Evolutionary conservation across 1,284 basidiomycete species (phyloP), one percentile per base, ranked within the genome.

Genomic region (Ganoderma multipileum): DNA sequence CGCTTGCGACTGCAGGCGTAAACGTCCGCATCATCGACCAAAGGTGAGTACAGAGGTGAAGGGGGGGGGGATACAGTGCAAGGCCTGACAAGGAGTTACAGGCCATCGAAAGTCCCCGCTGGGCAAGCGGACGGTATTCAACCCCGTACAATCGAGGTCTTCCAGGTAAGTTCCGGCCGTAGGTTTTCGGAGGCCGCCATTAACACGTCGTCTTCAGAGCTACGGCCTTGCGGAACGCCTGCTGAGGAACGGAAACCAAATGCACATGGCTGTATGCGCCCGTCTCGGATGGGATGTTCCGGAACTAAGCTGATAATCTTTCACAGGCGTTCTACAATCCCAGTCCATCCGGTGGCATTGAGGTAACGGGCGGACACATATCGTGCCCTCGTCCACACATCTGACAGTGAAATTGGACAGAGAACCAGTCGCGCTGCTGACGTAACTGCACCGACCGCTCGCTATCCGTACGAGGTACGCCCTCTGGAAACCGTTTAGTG

Each of bases 91-190:
- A 14, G 5, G 44, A 60, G 4, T 20, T 47, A 9, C 36, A 71
- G 70, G 41, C 62, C 55, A 14, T 55, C 42, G 23, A 67, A 61
- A 18, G 61, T 71, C 16, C 57, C 55, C 9, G 87, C 88, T 11
- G 93, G 93, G 20, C 92, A 94, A 75, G 93, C 92, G 0, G 93
- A 95, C 75, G 93, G 92, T 7, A 89, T 94, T 63, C 91, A 93
- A 75, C 91, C 91, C 1, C 85, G 92, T 47, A 92, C 91, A 1
- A 87, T 94, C 61, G 93, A 95, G 78, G 89, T 94, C 5, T 80
- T 95, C 36, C 89, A 93, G 85, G 91, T 88, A 55, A 57, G 74
- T 63, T 26, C 1, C 44, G 3, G 42, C 20, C 26, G 20, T 50
- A 5, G n/a, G 3, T 28, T 52, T 12, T 58, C 63, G 4, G 23